Evolutionary conservation across 495 filamentous ascomycete species (phyloP).

Genomic region (Cudoniella acicularis): DNA sequence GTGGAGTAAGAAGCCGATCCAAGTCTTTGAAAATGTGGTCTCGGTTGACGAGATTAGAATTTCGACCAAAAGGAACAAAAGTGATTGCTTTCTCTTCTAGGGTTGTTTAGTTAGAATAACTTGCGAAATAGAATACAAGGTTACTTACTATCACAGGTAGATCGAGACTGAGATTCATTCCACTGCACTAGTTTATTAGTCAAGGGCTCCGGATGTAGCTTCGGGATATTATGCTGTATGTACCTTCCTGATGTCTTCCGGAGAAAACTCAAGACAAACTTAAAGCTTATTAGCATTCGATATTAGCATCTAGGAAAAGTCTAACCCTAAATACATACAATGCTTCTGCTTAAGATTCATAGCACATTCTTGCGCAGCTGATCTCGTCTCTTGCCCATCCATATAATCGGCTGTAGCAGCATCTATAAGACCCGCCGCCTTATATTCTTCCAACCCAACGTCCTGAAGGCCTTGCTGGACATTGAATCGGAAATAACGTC

Average conservation of each 20-base stretch:
- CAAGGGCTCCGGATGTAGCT: background rate
- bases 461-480: constrained; percentile 39
- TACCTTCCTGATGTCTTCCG: constrained; percentile 11
- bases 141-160: background rate
- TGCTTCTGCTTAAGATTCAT: constrained; percentile 30
- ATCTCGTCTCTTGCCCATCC: constrained; percentile 17
- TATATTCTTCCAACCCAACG: constrained; percentile 37
- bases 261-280: constrained; percentile 8
- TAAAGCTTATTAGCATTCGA: background rate
- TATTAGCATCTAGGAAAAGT: constrained; percentile 2
- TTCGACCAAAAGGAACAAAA: constrained; percentile 14
- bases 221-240: background rate
- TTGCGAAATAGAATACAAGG: background rate
- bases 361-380: constrained; percentile 27
- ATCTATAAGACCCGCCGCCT: constrained; percentile 26
- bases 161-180: background rate
- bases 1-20: constrained; percentile 2
- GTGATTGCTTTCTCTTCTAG: constrained; percentile 9
- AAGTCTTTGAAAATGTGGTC: constrained; percentile 11
- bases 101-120: constrained; percentile 1
- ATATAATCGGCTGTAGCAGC: constrained; percentile 31
- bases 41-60: constrained; percentile 7
- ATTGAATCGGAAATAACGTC: constrained; percentile 43
- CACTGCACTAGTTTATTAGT: constrained; percentile 2
- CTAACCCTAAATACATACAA: constrained; percentile 25